Evolutionary conservation across 768 basidiomycete genomes (phyloP).

Genomic region (Mycena galericulata): DNA sequence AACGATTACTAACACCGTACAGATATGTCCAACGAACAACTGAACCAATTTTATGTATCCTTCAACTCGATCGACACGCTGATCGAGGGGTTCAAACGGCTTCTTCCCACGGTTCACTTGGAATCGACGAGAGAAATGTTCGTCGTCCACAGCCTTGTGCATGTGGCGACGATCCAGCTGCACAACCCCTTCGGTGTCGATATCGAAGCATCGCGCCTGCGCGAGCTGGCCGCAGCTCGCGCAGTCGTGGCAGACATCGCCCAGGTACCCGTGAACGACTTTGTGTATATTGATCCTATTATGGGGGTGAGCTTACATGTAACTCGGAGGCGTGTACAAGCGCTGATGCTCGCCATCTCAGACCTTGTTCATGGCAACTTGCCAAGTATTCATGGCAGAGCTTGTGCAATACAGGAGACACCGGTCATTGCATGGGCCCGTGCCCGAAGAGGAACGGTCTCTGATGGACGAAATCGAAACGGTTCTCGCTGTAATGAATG

Average conservation of each 20-base stretch:
- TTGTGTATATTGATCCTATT: slow-evolving; percentile 30
- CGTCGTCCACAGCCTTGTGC: slow-evolving; percentile 40
- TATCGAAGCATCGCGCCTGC: slow-evolving; percentile 12
- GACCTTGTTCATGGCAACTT: slow-evolving; percentile 34
- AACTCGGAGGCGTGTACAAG: neutral
- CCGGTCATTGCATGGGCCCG: slow-evolving; percentile 2
- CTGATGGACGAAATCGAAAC: slow-evolving; percentile 24
- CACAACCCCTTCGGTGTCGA: slow-evolving; percentile 39
- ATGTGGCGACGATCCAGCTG: slow-evolving; percentile 44
- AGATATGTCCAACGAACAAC: slow-evolving; percentile 39
- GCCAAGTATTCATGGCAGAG: slow-evolving; percentile 34
- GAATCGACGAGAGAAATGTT: slow-evolving; percentile 30
- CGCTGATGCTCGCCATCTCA: neutral
- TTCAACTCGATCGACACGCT: slow-evolving; percentile 43
- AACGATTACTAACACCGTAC: neutral
- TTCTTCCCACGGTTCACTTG: slow-evolving; percentile 11
- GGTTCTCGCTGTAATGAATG: slow-evolving; percentile 31
- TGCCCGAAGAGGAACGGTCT: slow-evolving; percentile 5
- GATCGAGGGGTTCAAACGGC: slow-evolving; percentile 35
- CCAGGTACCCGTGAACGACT: slow-evolving; percentile 9
- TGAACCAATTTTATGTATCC: slow-evolving; percentile 36
- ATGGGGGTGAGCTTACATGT: slow-evolving; percentile 24
- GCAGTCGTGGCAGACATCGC: slow-evolving; percentile 21
- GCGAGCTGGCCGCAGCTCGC: slow-evolving; percentile 20
- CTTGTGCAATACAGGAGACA: slow-evolving; percentile 8